Percentiles rank a stretch among this genome's conserved stretches.
These are phyloP conservation scores for Scortechinia acanthostroma DNA, from an alignment of 2,329 filamentous ascomycete genomes.

Conservation along the genomic window DNA sequence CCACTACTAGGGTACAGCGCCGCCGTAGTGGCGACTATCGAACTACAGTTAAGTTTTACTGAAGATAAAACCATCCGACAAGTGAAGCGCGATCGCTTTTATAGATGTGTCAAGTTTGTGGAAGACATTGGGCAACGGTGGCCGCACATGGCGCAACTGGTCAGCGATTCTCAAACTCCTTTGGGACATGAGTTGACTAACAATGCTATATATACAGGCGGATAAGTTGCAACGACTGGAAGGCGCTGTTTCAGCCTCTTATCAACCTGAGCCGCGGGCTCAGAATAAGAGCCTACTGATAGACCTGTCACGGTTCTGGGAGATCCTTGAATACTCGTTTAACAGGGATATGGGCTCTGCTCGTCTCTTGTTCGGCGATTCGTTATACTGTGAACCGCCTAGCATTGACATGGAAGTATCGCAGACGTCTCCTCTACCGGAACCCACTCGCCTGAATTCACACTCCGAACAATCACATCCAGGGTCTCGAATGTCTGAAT, in stretches of 20 bases:
- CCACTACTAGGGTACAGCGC: conserved; percentile 35
- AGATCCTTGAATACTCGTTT: neutral
- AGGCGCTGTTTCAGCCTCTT: neutral
- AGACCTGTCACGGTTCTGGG: neutral
- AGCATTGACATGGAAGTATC: neutral
- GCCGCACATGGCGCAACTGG: neutral
- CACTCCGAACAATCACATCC: too few relatives aligned
- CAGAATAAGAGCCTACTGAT: neutral
- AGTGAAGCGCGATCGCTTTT: neutral
- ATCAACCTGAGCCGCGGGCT: neutral
- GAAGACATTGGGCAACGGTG: neutral
- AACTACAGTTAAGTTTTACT: conserved; percentile 33
- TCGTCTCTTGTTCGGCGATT: neutral
- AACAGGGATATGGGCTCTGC: neutral
- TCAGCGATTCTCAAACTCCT: neutral
- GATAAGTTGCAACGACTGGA: neutral
- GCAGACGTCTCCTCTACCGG: neutral
- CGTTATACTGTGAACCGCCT: neutral
- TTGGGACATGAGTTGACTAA: neutral
- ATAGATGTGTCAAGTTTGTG: neutral
- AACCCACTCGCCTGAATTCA: neutral
- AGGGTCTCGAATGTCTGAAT: too few relatives aligned
- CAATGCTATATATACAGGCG: neutral
- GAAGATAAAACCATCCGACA: neutral
- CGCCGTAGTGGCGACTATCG: conserved; percentile 38